Percentiles rank a stretch among this genome's conserved stretches.
Evolutionary conservation across 2,329 filamentous ascomycete genomes (phyloP).

Genomic region (Alternaria sp.): DNA sequence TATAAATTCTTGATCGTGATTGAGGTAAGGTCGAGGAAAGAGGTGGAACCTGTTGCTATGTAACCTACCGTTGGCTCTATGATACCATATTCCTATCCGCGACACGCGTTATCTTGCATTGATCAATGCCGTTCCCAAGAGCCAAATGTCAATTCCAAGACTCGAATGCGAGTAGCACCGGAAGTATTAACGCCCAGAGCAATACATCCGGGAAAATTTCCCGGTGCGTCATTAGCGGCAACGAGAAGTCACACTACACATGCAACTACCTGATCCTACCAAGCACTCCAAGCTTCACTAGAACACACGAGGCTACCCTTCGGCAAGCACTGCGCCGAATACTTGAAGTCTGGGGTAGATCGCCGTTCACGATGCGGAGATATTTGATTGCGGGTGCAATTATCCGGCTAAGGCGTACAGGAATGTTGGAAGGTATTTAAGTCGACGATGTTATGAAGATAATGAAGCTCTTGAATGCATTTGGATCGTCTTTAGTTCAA

Average conservation of each 20-base stretch:
- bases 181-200: not conserved
- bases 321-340: not conserved
- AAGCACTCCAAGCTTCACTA: not conserved
- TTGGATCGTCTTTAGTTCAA: not conserved
- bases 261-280: not conserved
- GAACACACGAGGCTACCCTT: not conserved
- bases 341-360: not conserved
- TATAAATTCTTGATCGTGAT: slow-evolving; percentile 14
- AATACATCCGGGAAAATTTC: not conserved
- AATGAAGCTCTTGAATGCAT: not conserved
- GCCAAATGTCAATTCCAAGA: not conserved
- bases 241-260: not conserved
- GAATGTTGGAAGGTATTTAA: not conserved
- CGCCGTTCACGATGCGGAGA: slow-evolving; percentile 1
- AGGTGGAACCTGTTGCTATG: not conserved
- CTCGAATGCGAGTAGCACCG: not conserved
- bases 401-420: not conserved
- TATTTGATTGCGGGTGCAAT: not conserved
- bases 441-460: not conserved
- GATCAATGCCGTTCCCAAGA: not conserved
- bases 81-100: not conserved
- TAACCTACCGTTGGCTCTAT: not conserved
- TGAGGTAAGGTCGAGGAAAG: not conserved
- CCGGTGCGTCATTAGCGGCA: not conserved
- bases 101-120: not conserved